A percentile compares a stretch with the other conserved stretches of the same genome.
Evolutionary conservation across 208 protist species (phyloP).

Genomic region (Leishmania tropica): DNA sequence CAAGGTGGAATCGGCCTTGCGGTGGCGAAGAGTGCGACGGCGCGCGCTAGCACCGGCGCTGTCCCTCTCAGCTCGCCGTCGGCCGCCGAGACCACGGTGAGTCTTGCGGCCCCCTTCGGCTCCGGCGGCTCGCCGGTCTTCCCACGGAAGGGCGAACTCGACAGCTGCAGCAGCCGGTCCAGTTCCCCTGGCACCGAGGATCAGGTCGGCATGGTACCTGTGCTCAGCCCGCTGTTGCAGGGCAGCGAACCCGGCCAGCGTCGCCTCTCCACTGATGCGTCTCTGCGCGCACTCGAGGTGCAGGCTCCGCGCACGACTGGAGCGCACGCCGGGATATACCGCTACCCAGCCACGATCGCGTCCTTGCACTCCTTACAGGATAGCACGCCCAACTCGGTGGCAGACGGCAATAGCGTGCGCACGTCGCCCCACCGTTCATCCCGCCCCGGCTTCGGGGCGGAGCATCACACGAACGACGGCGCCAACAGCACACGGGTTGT

Average conservation of each 20-base stretch:
- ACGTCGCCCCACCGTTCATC: background rate
- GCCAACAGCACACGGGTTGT: constrained; percentile 9
- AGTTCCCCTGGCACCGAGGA: constrained; percentile 30
- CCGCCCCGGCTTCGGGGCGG: background rate
- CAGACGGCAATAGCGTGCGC: background rate
- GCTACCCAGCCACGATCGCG: constrained; percentile 4
- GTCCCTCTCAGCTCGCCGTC: background rate
- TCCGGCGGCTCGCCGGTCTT: background rate
- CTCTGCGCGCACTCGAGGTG: background rate
- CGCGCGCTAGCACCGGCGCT: background rate
- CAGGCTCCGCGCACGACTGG: constrained; percentile 11
- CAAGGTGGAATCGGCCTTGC: background rate
- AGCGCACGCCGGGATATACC: background rate
- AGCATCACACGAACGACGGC: background rate
- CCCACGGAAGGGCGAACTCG: background rate
- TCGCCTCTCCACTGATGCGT: background rate
- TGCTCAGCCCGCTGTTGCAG: constrained; percentile 26
- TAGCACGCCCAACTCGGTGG: background rate
- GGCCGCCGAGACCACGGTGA: background rate
- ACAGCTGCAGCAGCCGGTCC: constrained; percentile 29
- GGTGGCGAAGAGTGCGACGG: background rate
- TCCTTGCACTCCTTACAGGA: constrained; percentile 4
- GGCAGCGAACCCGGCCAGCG: background rate
- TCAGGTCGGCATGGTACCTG: constrained; percentile 30
- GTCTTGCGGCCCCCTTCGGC: background rate